Percentiles rank a stretch among this genome's conserved stretches.
phyloP scores from a whole-genome alignment of 2,329 filamentous ascomycete species.

The Hymenotorrendiella dingleyae region DNA sequence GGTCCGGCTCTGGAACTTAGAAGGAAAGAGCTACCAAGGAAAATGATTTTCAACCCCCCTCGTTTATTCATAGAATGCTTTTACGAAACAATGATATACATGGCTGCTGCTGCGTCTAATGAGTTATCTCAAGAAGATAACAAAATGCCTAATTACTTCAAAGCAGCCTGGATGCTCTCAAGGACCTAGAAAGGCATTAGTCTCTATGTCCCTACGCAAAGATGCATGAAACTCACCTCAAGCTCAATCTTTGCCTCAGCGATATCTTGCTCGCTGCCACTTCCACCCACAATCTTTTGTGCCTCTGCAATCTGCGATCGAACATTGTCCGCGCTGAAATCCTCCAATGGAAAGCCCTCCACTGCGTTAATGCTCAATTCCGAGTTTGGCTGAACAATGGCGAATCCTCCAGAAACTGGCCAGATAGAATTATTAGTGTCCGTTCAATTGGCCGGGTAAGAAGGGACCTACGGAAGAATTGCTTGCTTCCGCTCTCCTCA shows the following conservation, averaged over 20 bases:
- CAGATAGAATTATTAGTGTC: constrained; percentile 9
- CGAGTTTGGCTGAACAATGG: constrained; percentile 92
- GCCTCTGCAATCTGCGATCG: constrained; percentile 87
- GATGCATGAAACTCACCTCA: constrained; percentile 72
- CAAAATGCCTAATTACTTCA: constrained; percentile 57
- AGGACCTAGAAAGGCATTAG: constrained; percentile 58
- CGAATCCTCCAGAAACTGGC: constrained; percentile 91
- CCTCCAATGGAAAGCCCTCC: constrained; percentile 89
- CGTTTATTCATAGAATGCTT: constrained; percentile 20
- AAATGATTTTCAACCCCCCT: neutral
- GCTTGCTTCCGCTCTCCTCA: constrained; percentile 86
- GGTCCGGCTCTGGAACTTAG: too few species aligned
- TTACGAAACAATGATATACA: constrained; percentile 31
- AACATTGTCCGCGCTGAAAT: constrained; percentile 91
- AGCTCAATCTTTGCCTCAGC: constrained; percentile 99
- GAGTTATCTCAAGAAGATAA: constrained; percentile 11
- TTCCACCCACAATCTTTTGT: constrained; percentile 87
- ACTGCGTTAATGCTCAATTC: constrained; percentile 96
- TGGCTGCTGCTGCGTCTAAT: constrained; percentile 25
- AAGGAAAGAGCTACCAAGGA: constrained; percentile 11
- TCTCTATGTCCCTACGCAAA: neutral
- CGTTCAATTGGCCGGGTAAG: neutral
- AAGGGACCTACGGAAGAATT: constrained; percentile 85
- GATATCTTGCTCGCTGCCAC: constrained; percentile 92
- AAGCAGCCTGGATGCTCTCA: constrained; percentile 72